phyloP scores from a whole-genome alignment of 768 basidiomycete genomes.

The Hemileccinum impolitum region DNA sequence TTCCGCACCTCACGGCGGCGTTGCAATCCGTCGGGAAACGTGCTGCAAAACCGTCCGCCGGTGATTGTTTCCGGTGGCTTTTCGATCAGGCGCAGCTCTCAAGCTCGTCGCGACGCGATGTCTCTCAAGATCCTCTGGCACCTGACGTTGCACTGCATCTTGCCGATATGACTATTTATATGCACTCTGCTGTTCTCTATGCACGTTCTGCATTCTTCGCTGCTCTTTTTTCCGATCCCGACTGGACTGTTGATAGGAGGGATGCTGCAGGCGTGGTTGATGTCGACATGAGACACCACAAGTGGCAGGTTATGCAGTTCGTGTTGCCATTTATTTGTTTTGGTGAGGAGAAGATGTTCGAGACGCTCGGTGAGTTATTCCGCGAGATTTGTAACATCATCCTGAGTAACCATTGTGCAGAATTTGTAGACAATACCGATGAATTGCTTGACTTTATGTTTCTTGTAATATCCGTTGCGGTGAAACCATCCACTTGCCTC shows the following conservation, averaged over 20 bases:
- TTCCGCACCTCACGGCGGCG: constrained; percentile 51
- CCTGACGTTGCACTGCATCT: constrained; percentile 75
- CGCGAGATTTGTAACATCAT: not conserved
- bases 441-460: constrained; percentile 85
- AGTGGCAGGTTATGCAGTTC: constrained; percentile 70
- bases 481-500: constrained; percentile 38
- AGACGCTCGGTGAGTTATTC: constrained; percentile 53
- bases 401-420: constrained; percentile 35
- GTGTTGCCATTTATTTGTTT: constrained; percentile 77
- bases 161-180: constrained; percentile 58
- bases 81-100: constrained; percentile 34
- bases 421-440: constrained; percentile 62
- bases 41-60: constrained; percentile 45
- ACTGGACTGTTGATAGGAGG: constrained; percentile 74
- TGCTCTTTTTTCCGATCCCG: constrained; percentile 75
- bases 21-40: constrained; percentile 63
- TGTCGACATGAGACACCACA: constrained; percentile 71
- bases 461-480: constrained; percentile 80
- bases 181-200: constrained; percentile 75
- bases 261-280: constrained; percentile 48
- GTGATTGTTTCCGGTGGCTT: constrained; percentile 47
- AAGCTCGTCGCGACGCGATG: constrained; percentile 1
- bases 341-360: constrained; percentile 70
- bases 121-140: constrained; percentile 30
- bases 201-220: constrained; percentile 82